Conservation (phyloP, 1,139 yeast genomes). For the Debaryomyces singareniensis region DNA sequence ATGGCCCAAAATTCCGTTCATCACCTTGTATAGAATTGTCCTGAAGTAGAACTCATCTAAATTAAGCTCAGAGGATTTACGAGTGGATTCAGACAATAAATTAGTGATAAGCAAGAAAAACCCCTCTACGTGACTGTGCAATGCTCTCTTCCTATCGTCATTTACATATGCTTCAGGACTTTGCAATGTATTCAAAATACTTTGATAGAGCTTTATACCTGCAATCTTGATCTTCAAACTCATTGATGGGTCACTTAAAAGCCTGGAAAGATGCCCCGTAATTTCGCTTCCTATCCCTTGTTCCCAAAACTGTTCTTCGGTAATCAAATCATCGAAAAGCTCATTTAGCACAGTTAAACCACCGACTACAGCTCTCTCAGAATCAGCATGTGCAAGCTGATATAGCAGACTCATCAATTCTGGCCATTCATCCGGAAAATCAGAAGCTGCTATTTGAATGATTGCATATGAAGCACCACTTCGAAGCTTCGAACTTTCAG, state of each 20-base stretch:
- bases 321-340: conserved; percentile 75
- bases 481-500: conserved; percentile 55
- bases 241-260: conserved; percentile 26
- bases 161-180: conserved; percentile 44
- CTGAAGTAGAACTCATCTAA: conserved; percentile 16
- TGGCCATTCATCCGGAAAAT: conserved; percentile 97
- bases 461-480: conserved; percentile 67
- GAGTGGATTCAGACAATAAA: conserved; percentile 12
- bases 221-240: conserved; percentile 38
- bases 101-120: conserved; percentile 14
- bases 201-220: conserved; percentile 47
- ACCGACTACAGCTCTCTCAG: conserved; percentile 43
- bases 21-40: conserved; percentile 22
- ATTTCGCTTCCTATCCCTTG: conserved; percentile 58
- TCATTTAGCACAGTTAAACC: conserved; percentile 70
- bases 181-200: conserved; percentile 47
- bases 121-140: conserved; percentile 19
- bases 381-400: conserved; percentile 25
- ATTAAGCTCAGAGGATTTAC: conserved; percentile 15
- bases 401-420: conserved; percentile 48
- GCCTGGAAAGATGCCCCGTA: conserved; percentile 37
- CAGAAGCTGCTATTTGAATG: conserved; percentile 81
- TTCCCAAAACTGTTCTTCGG: conserved; percentile 82
- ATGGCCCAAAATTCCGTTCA: conserved; percentile 22
- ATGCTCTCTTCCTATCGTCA: conserved; percentile 23